A percentile compares a stretch with the other conserved stretches of the same genome.
Conservation (phyloP, 306 rosid genomes). For the Pyrus communis region DNA sequence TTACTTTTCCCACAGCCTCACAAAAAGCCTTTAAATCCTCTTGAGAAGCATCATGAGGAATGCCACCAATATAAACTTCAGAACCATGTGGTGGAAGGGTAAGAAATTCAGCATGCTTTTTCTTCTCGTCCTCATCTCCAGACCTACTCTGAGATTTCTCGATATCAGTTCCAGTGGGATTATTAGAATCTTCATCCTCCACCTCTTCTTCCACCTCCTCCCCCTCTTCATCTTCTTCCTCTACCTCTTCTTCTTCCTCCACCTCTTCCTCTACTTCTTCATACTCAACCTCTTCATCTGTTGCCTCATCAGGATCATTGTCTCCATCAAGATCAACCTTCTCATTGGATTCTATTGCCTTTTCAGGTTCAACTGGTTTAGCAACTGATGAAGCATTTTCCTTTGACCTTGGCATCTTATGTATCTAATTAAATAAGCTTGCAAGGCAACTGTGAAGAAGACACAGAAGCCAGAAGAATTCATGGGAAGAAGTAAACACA, state of each 20-base stretch:
- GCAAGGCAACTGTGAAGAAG: constrained; percentile 95
- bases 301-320: constrained; percentile 64
- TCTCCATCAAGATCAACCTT: constrained; percentile 66
- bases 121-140: constrained; percentile 58
- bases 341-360: constrained; percentile 66
- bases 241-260: constrained; percentile 55
- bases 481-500: constrained; percentile 87
- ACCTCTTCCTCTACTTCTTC: constrained; percentile 85
- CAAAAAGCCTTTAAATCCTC: constrained; percentile 74
- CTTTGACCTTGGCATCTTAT: constrained; percentile 75
- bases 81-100: constrained; percentile 97
- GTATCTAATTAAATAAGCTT: constrained; percentile 65
- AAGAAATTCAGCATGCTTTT: constrained; percentile 74
- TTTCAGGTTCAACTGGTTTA: constrained; percentile 52
- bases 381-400: constrained; percentile 55
- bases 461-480: constrained; percentile 96
- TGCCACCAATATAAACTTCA: constrained; percentile 91
- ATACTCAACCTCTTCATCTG: constrained; percentile 79
- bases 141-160: constrained; percentile 23
- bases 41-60: constrained; percentile 59
- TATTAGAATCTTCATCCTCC: constrained; percentile 41
- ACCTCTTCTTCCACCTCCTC: constrained; percentile 55
- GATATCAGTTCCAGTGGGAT: constrained; percentile 12
- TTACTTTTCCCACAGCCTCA: constrained; percentile 68
- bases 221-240: constrained; percentile 38